phyloP scores from a whole-genome alignment of 2,329 filamentous ascomycete species.

The Sclerotinia nivalis region DNA sequence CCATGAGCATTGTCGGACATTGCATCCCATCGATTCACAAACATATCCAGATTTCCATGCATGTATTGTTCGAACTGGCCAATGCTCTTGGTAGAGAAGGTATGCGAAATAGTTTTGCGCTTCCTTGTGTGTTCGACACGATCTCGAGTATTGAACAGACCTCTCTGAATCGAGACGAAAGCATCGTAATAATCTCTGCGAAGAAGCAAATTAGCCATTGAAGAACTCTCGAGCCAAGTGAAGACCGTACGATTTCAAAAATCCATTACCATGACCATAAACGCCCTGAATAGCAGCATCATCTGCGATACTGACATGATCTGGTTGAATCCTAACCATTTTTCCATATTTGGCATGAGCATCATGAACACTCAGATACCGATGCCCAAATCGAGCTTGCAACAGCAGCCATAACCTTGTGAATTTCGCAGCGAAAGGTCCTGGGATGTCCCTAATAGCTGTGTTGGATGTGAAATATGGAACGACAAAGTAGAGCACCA shows the following conservation, averaged over 20 bases:
- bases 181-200: slow-evolving; percentile 83
- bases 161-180: slow-evolving; percentile 82
- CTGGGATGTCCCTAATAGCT: slow-evolving; percentile 47
- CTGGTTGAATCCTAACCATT: slow-evolving; percentile 80
- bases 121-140: slow-evolving; percentile 81
- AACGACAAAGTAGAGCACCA: slow-evolving; percentile 44
- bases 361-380: slow-evolving; percentile 66
- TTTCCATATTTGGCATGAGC: slow-evolving; percentile 72
- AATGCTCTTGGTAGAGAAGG: slow-evolving; percentile 79
- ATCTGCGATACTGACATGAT: slow-evolving; percentile 81
- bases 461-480: slow-evolving; percentile 41
- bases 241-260: slow-evolving; percentile 62
- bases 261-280: slow-evolving; percentile 79
- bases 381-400: slow-evolving; percentile 63
- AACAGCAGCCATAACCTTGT: slow-evolving; percentile 79
- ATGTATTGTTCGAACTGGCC: slow-evolving; percentile 89
- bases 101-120: slow-evolving; percentile 84
- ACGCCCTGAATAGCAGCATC: slow-evolving; percentile 73
- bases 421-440: slow-evolving; percentile 60
- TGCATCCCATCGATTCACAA: slow-evolving; percentile 71
- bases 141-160: slow-evolving; percentile 86
- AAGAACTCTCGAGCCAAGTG: background rate
- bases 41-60: slow-evolving; percentile 71
- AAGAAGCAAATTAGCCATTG: slow-evolving; percentile 4
- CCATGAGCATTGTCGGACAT: slow-evolving; percentile 48